Evolutionary conservation across 1,284 basidiomycete species (phyloP), one percentile per base, ranked within the genome.

Genomic region (Volvariella volvacea): DNA sequence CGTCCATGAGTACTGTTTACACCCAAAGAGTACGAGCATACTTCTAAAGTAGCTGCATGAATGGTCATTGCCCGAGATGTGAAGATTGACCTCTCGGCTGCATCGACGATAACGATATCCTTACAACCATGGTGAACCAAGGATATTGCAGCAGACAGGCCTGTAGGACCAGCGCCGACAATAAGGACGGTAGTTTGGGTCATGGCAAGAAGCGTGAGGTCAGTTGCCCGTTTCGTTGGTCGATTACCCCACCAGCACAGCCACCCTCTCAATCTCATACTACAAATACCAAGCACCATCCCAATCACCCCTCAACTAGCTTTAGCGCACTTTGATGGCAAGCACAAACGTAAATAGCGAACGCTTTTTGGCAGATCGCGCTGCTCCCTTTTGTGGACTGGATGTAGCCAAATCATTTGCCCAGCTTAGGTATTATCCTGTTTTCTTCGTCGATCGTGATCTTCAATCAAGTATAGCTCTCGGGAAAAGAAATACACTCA

Each of bases 401-500:
- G 72, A 83, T 37, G 73, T 86, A 25, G 71, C 68, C 16, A 75
- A 76, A 44, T 74, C 83, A 1, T 90, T 88, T 55, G 63, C 63
- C n/a, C 79, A 74, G 50, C 67, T 89, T 41, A 84, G 75, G 83
- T 82, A 36, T 40, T 43, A 63, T 42, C 9, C 19, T 14, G 22
- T 16, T 46, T 19, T 17, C 15, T 28, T 19, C 7, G 28, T n/a
- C 30, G 37, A 10, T 22, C 41, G 34, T 21, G 6, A 31, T 46
- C 25, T 43, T 25, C 42, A 28, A 19, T 33, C 25, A 39, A 42
- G 20, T 16, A 36, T 41, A 88, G 84, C 46, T 65, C 76, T 3
- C 76, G 73, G 53, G 88, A 91, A 58, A 86, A 85, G 63, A 73
- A 81, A 50, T 91, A 91, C 54, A 76, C 83, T 1, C 85, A 90